These are phyloP conservation scores for Sclerotinia trifoliorum DNA, from an alignment of 2,329 filamentous ascomycete species.

Conservation along the genomic window DNA sequence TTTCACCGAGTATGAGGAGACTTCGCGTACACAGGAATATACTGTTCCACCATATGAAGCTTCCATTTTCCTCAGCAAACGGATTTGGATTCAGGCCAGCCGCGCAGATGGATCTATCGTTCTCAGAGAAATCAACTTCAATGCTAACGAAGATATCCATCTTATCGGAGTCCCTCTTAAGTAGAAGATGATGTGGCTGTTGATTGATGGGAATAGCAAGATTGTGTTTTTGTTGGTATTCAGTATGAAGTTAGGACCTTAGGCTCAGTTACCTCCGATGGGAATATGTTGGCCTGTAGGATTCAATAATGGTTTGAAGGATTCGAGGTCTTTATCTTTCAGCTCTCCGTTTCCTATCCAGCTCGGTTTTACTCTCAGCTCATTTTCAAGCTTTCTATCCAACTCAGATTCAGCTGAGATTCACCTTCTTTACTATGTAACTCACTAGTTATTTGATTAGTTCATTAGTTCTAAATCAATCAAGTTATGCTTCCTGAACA, in stretches of 20 bases:
- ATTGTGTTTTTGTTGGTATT: not conserved
- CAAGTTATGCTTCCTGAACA: no score
- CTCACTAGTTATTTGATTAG: no score
- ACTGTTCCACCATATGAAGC: not conserved
- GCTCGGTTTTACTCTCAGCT: no score
- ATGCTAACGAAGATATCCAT: conserved; percentile 1
- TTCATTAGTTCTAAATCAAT: no score
- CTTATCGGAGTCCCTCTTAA: not conserved
- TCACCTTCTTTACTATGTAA: no score
- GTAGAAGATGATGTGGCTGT: not conserved
- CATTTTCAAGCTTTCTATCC: no score
- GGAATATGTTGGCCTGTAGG: no score
- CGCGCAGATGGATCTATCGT: conserved; percentile 8
- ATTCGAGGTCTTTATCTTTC: no score
- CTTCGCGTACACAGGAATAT: not conserved
- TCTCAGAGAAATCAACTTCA: conserved; percentile 11
- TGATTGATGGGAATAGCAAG: not conserved
- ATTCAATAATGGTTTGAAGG: no score
- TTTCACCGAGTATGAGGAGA: not conserved
- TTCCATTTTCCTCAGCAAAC: not conserved
- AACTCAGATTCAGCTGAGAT: no score
- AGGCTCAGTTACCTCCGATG: no score
- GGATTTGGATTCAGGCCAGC: not conserved
- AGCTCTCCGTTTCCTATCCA: no score
- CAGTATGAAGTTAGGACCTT: not conserved